phyloP scores from a whole-genome alignment of 2,329 filamentous ascomycete species.

The Colletotrichum shisoi region DNA sequence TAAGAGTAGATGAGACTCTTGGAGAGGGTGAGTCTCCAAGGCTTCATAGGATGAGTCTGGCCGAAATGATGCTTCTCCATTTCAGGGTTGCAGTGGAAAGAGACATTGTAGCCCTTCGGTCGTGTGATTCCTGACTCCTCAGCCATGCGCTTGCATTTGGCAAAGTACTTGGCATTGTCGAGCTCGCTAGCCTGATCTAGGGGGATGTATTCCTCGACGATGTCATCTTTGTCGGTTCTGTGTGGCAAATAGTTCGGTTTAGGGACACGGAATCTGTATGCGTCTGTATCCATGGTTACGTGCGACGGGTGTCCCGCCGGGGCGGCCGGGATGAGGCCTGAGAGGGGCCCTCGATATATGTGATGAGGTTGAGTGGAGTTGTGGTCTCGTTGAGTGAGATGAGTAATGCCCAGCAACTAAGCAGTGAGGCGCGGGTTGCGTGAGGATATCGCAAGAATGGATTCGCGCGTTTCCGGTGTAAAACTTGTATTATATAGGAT shows the following conservation, averaged over 20 bases:
- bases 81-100: constrained; percentile 92
- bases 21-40: constrained; percentile 93
- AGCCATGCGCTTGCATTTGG: constrained; percentile 65
- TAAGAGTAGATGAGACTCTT: constrained; percentile 95
- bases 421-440: not conserved
- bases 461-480: too few relatives aligned
- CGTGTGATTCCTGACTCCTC: constrained; percentile 74
- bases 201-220: constrained; percentile 63
- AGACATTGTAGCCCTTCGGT: constrained; percentile 88
- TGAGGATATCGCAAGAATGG: not conserved
- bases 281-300: constrained; percentile 28
- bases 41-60: constrained; percentile 97
- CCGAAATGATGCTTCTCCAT: constrained; percentile 98
- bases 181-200: constrained; percentile 60
- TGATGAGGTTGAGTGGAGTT: constrained; percentile 18
- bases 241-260: constrained; percentile 69
- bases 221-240: constrained; percentile 58
- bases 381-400: constrained; percentile 3
- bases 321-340: constrained; percentile 20
- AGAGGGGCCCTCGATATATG: constrained; percentile 6
- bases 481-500: not conserved
- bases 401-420: constrained; percentile 8
- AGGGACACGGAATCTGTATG: constrained; percentile 62
- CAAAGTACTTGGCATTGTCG: constrained; percentile 65
- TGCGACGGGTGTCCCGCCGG: constrained; percentile 30